Base-by-base conservation (phyloP, 202 grass and related monocot genomes). In the Musa balbisiana region DNA sequence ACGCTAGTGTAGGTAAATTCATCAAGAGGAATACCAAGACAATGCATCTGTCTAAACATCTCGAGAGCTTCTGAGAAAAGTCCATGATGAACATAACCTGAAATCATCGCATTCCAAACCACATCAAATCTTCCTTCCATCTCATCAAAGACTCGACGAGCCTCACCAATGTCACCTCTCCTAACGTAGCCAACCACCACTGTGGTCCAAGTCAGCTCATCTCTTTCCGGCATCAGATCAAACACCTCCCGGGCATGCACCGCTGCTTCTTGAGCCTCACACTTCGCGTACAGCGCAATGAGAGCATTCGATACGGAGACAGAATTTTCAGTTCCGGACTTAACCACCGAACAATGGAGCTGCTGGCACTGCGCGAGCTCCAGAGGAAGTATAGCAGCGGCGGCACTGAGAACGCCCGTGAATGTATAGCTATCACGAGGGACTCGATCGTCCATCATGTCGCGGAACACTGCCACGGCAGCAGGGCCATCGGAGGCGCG, bases 31-130 rank as follows among this genome's bases (percentile, higher is more conserved):
- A 93, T 55, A 17, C 65, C 82, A 79, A 74, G 79, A 17, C 64
- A 82, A 19, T 86, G 69, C 93, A 97, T 97, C 78, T 84, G 83
- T 78, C 88, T 87, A 79, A 97, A 97, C 74, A 97, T 82, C 43
- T 89, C 81, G 25, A 97, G 81, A 11, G 93, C 90, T 51, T 93
- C 84, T 1, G 63, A 67, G 22, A 60, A 74, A 81, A 84, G 83
- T 74, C 88, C 88, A 12, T 83, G 87, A 62, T 91, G 86, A 19
- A 91, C 88, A 72, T 93, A 93, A 20, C 93, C 93, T 20, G 93
- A 96, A 78, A 96, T 96, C 87, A 92, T 96, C 0, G 93, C 93
- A 20, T 96, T 97, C 88, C 90, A 93, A 76, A 97, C 88, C 1
- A 93, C 93, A 85, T 97, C 88, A 16, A 93, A 84, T 69, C 49